Base-by-base conservation (phyloP, 345 rosid species). In the Eucalyptus erythrocorys region DNA sequence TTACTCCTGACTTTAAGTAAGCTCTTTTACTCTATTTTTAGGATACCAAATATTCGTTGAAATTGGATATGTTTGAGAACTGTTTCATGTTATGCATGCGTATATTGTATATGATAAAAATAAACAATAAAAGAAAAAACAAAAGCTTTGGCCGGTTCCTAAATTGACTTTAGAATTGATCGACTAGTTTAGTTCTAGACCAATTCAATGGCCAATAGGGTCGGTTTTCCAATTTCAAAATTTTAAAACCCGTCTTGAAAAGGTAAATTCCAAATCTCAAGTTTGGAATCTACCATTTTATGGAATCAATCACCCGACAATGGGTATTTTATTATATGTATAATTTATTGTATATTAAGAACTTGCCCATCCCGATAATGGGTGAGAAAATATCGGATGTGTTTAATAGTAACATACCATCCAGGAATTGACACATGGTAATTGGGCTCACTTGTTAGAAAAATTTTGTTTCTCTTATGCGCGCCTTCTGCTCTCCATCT, bases 181-280 rank as follows among this genome's bases (percentile, higher is more conserved):
- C 2, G 0, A 4, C 1, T 59, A n/a, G n/a, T 64, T n/a, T n/a
- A 4, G 51, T 82, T 82, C 1, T 48, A 26, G 10, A 14, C 8
- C 43, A 5, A 3, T 24, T 47, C 85, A n/a, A 37, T 7, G 17
- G 15, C 21, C 51, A 81, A 42, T 0, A 80, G 5, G 30, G 48
- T 80, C 7, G 3, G 2, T 11, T 80, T 80, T 5, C 4, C 8
- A 4, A 80, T 40, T 80, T 15, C 15, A 8, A 40, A 40, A 40
- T 8, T 8, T 19, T 3, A 4, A 22, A 79, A 79, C 43, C 3
- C 0, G 6, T 12, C 32, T 1, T 4, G 7, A 37, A 13, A 79
- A 7, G 27, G 3, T 79, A 79, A 17, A 27, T 79, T 37, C 24
- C 47, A 37, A 24, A 4, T 34, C 2, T 37, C 3, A 19, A 24